Evolutionary conservation across 768 basidiomycete genomes (phyloP), one percentile per base, ranked within the genome.

Genomic region (Coprinopsis strossmayeri): DNA sequence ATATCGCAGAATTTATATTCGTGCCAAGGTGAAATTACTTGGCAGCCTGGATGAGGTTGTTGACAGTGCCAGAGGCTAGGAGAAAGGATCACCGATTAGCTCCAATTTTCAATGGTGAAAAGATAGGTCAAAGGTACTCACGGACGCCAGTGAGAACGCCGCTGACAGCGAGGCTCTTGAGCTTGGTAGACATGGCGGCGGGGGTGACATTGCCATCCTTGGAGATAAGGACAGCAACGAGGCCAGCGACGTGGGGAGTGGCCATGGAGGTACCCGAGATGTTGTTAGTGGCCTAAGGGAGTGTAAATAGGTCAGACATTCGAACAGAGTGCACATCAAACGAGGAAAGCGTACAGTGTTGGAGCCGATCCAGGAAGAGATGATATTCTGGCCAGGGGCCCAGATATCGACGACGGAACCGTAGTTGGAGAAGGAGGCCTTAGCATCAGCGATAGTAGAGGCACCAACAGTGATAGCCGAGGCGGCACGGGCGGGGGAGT

Each of bases 211-310:
- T 68, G 7, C 69, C 69, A 23, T 64, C 47, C n/a, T 59, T 45
- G 20, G 48, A 51, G 45, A 71, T 62, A 34, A 70, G 52, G 51
- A 67, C 67, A 20, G 71, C 69, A 34, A 69, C 60, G 30, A 72
- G 54, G 27, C 71, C 71, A 12, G 69, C 60, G 43, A 73, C 53
- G 50, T 72, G 68, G 34, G 71, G 67, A 21, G 61, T 57, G 3
- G 61, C 58, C 69, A 66, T 68, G 32, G 58, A 61, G 3, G 61
- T 60, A 3, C 62, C 62, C 20, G 57, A 61, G 34, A 58, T 59
- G 43, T 38, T 52, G 38, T 54, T 57, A 4, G 59, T 60, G 27
- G 61, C 59, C 47, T 48, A 40, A 2, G 2, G 26, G 24, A 10
- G n/a, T 15, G 11, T 23, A 15, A 32, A 32, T 32, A 7, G 30